Base-by-base conservation (phyloP, 2,329 filamentous ascomycete genomes). In the Endothia cerciana region DNA sequence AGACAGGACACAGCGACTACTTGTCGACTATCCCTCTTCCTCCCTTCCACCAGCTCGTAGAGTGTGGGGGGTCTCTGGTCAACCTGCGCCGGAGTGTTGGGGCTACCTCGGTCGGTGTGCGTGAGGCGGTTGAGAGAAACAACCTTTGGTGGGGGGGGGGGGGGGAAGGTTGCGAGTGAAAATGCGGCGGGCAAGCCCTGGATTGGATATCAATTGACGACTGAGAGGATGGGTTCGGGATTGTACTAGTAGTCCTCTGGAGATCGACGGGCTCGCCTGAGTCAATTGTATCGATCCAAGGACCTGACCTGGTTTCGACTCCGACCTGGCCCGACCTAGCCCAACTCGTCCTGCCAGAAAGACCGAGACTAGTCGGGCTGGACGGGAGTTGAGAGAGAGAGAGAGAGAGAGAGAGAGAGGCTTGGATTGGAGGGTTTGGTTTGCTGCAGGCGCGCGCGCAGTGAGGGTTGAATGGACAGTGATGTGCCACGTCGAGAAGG, bases 401-500 rank as follows among this genome's bases (percentile, higher is more conserved):
- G 22, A 22, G 19, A 45, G 45, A 47, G 45, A 13, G 8, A 47
- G 45, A 25, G 45, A 22, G 45, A 41, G 15, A 11, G 15, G 8
- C 19, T 53, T n/a, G 17, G 53, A 56, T 38, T 56, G 53, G 53
- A 56, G 53, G 28, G 30, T 33, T 43, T 38, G 30, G 13, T 40
- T 45, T 19, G 45, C 58, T 38, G 45, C 59, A 40, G n/a, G n/a
- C n/a, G n/a, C 13, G 45, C 59, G n/a, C 49, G 28, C 49, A 15
- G 25, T n/a, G 22, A 36, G 47, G 30, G n/a, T n/a, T 49, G 58
- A 33, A 51, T 61, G 59, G 59, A 38, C 45, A 38, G 36, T 19
- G 22, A 11, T 25, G 59, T 61, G 59, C 59, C 59, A 61, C 59
- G 59, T 61, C 58, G 49, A n/a, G n/a, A n/a, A n/a, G n/a, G n/a